Evolutionary conservation across 805 yeast genomes (phyloP), one percentile per base, ranked within the genome.

Genomic region (Metschnikowia santaceciliae): DNA sequence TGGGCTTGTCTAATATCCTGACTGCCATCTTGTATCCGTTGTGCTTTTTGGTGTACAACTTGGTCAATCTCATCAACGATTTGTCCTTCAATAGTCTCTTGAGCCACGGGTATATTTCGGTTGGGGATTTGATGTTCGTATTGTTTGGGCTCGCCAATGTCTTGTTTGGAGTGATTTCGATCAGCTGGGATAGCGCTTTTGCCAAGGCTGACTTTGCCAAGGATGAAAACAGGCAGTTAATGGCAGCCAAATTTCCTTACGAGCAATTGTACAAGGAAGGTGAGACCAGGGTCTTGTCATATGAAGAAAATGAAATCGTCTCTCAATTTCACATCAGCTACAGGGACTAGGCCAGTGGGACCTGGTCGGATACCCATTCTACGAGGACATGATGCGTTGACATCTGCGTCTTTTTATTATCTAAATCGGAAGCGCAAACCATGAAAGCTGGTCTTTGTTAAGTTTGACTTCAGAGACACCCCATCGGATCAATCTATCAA

Each of bases 21-120:
- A 88, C 96, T 0, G 82, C 92, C 2, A 77, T 89, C 15, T 72
- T 90, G 32, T 90, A 90, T 62, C 97, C 97, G 0, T 70, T 90
- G 55, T 87, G 90, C 33, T 90, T 90, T 65, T 85, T 94, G 67
- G 81, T 88, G 42, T 90, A 86, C 72, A 90, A 88, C 70, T 69
- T 88, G 46, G 74, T 79, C 52, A 85, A 86, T 56, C 63, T 74
- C 53, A 59, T 73, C 50, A 74, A 74, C 51, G 78, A 72, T 50
- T 53, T 74, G 42, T 78, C 84, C 34, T 70, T 81, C 54, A 88
- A 88, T 66, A 84, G 87, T 15, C 66, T 87, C 39, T 72, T 86
- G 6, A 77, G 82, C 59, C 62, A 60, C 19, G 63, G 66, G 15
- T 53, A 52, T 38, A 67, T 74, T 62, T 57, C 68, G 5, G 79